A percentile compares a stretch with the other conserved stretches of the same genome.
These are phyloP conservation scores for Penicillium subrubescens DNA, from an alignment of 495 filamentous ascomycete species.

Conservation along the genomic window DNA sequence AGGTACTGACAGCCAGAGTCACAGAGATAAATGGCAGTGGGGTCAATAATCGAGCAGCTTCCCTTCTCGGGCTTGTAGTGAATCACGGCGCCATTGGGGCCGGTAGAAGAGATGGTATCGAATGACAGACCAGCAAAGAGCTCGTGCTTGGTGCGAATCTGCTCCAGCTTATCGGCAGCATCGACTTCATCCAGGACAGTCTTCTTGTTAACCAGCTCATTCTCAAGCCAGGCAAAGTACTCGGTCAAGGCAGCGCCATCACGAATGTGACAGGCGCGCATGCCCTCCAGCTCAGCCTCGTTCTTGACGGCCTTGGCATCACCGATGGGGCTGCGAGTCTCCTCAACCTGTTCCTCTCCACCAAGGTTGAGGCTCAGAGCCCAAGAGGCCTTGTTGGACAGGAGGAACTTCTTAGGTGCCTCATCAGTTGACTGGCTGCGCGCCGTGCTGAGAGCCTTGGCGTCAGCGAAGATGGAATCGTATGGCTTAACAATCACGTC, in stretches of 20 bases:
- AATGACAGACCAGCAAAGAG: constrained; percentile 92
- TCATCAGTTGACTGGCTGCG: constrained; percentile 41
- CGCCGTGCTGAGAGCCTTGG: constrained; percentile 57
- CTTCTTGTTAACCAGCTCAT: constrained; percentile 75
- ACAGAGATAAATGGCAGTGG: constrained; percentile 87
- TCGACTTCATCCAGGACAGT: constrained; percentile 82
- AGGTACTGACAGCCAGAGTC: constrained; percentile 95
- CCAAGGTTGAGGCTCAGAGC: constrained; percentile 85
- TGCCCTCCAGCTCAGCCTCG: constrained; percentile 84
- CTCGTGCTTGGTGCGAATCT: constrained; percentile 76
- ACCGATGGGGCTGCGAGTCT: constrained; percentile 82
- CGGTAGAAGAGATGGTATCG: constrained; percentile 93
- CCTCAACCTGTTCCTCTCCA: constrained; percentile 85
- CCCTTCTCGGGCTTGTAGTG: constrained; percentile 94
- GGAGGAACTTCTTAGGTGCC: constrained; percentile 66
- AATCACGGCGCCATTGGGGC: constrained; percentile 93
- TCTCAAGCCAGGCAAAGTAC: constrained; percentile 96
- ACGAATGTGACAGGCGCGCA: constrained; percentile 90
- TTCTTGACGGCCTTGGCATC: constrained; percentile 99
- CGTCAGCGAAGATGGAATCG: constrained; percentile 77
- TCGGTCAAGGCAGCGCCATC: constrained; percentile 91
- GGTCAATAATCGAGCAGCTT: constrained; percentile 82
- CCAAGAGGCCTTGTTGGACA: constrained; percentile 93
- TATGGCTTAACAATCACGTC: constrained; percentile 84
- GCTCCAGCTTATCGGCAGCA: constrained; percentile 87